A percentile compares a stretch with the other conserved stretches of the same genome.
phyloP scores from a whole-genome alignment of 805 yeast species.

The Metschnikowia shivogae region DNA sequence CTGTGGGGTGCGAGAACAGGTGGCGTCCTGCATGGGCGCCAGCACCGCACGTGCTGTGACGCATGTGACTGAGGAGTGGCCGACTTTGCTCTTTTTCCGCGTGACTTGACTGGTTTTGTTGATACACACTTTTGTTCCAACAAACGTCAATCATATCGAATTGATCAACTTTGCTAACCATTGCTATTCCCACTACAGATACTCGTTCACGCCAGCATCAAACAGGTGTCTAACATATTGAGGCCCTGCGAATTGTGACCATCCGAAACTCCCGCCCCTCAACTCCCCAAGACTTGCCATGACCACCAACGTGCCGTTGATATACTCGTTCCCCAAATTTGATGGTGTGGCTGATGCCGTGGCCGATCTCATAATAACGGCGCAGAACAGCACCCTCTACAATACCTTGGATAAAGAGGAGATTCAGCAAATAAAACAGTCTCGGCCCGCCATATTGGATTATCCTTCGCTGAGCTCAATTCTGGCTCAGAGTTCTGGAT shows the following conservation, averaged over 20 bases:
- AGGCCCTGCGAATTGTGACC: not conserved
- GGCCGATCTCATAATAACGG: constrained; percentile 87
- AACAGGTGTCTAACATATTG: not conserved
- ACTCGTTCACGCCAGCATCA: not conserved
- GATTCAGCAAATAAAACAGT: constrained; percentile 30
- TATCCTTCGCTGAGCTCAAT: constrained; percentile 10
- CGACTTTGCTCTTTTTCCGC: constrained; percentile 8
- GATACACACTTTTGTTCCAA: constrained; percentile 1
- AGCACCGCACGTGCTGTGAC: not conserved
- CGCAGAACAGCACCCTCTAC: constrained; percentile 71
- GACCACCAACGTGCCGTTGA: constrained; percentile 92
- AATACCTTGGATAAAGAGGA: constrained; percentile 34
- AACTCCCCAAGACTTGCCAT: constrained; percentile 29
- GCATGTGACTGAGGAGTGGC: constrained; percentile 5
- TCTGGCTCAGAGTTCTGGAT: constrained; percentile 2
- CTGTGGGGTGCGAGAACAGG: constrained; percentile 2
- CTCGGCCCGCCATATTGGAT: constrained; percentile 16
- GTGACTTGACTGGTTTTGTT: constrained; percentile 5
- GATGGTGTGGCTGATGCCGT: constrained; percentile 93
- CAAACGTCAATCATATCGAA: not conserved
- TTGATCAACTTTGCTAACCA: constrained; percentile 1
- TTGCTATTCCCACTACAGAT: not conserved
- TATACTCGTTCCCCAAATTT: constrained; percentile 88
- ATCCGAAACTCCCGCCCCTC: not conserved
- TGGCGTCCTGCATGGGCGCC: not conserved